These are phyloP conservation scores for Cercospora sp. DNA, from an alignment of 2,329 filamentous ascomycete species.

Conservation along the genomic window DNA sequence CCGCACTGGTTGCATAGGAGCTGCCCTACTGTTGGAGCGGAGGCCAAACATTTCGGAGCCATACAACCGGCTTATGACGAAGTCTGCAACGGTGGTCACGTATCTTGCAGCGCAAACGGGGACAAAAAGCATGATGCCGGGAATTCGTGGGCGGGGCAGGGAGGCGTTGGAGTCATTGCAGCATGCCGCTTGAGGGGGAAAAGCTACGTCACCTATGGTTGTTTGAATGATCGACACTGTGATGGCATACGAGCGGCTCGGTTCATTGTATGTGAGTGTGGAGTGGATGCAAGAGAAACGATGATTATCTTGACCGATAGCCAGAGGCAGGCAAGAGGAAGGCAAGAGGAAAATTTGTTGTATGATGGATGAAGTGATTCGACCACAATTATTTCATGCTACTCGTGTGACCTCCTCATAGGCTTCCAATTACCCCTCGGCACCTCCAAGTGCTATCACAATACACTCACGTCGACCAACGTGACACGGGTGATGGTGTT, in stretches of 20 bases:
- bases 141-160: neutral
- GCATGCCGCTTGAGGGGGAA: neutral
- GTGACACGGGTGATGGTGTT: neutral
- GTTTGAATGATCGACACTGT: constrained; percentile 4
- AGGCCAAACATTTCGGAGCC: neutral
- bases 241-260: neutral
- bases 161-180: neutral
- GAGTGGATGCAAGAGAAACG: neutral
- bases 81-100: neutral
- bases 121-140: neutral
- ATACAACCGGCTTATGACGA: neutral
- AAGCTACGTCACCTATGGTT: neutral
- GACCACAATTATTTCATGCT: neutral
- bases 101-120: neutral
- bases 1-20: neutral
- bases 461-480: neutral
- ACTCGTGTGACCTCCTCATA: neutral
- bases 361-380: constrained; percentile 5
- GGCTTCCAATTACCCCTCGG: neutral
- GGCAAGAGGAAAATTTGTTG: constrained; percentile 17
- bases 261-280: neutral
- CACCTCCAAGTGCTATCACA: neutral
- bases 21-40: neutral
- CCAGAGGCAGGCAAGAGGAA: too few species aligned
- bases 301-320: constrained; percentile 8